phyloP scores from a whole-genome alignment of 1,139 yeast species.

The Geotrichum carabidarum region DNA sequence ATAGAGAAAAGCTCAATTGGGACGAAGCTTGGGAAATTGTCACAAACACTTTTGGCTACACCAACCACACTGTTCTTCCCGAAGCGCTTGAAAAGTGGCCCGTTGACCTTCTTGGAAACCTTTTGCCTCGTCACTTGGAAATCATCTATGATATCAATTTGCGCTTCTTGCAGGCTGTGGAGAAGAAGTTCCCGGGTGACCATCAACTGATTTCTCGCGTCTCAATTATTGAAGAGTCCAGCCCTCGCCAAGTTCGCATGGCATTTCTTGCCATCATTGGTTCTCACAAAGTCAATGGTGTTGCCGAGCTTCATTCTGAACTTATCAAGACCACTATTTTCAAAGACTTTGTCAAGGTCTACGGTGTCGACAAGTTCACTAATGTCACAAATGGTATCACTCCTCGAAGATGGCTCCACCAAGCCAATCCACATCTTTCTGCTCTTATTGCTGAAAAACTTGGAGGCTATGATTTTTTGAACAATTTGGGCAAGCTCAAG shows the following conservation, averaged over 20 bases:
- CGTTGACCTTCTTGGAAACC: conserved; percentile 64
- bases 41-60: conserved; percentile 77
- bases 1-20: conserved; percentile 77
- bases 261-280: conserved; percentile 88
- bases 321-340: conserved; percentile 83
- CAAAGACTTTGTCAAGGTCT: conserved; percentile 79
- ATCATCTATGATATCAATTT: conserved; percentile 83
- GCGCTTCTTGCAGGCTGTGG: conserved; percentile 71
- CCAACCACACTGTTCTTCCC: conserved; percentile 91
- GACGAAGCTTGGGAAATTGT: conserved; percentile 82
- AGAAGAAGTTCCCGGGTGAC: conserved; percentile 62
- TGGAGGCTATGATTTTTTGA: conserved; percentile 64
- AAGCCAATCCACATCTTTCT: conserved; percentile 81
- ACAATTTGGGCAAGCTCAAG: conserved; percentile 64
- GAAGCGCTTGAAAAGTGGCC: conserved; percentile 98
- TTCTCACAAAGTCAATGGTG: conserved; percentile 91
- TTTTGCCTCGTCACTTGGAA: conserved; percentile 89
- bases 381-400: conserved; percentile 95
- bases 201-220: conserved; percentile 63
- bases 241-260: conserved; percentile 83
- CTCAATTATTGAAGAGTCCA: conserved; percentile 77
- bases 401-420: conserved; percentile 93
- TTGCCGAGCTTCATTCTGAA: conserved; percentile 91
- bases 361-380: conserved; percentile 76
- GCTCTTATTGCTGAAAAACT: conserved; percentile 65